These are phyloP conservation scores for Kazachstania africana DNA, from an alignment of 805 yeast species.

Conservation along the genomic window DNA sequence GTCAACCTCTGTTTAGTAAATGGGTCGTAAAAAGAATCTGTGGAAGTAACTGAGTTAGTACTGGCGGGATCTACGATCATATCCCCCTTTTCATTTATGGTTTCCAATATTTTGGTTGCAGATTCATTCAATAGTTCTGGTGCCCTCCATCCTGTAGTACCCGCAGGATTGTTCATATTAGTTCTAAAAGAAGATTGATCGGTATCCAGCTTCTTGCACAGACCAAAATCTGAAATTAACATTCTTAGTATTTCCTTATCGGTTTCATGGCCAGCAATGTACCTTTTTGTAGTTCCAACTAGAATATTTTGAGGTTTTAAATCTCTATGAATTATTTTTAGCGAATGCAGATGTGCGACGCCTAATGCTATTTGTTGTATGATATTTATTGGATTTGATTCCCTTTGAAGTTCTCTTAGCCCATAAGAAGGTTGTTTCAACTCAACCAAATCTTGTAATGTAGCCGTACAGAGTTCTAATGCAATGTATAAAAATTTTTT, in stretches of 20 bases:
- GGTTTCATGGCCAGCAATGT: constrained; percentile 9
- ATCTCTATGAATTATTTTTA: constrained; percentile 90
- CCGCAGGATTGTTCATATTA: constrained; percentile 78
- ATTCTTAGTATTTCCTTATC: constrained; percentile 43
- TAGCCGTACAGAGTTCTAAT: constrained; percentile 78
- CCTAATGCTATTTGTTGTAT: constrained; percentile 76
- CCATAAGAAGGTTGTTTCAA: constrained; percentile 28
- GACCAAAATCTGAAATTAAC: constrained; percentile 88
- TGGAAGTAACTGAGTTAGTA: constrained; percentile 4
- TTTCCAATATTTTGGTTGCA: constrained; percentile 2
- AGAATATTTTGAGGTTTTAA: constrained; percentile 89
- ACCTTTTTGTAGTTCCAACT: constrained; percentile 57
- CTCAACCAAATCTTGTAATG: constrained; percentile 77
- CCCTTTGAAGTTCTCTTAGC: constrained; percentile 28
- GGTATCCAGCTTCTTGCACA: constrained; percentile 81
- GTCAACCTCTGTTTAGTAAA: constrained; percentile 53
- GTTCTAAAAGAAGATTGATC: constrained; percentile 92
- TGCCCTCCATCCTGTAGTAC: constrained; percentile 98
- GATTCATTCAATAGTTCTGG: constrained; percentile 56
- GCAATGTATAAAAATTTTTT: constrained; percentile 89
- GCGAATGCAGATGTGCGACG: constrained; percentile 70
- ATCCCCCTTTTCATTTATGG: constrained; percentile 22
- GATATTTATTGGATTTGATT: constrained; percentile 37
- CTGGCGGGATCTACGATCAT: constrained; percentile 15
- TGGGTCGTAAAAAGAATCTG: constrained; percentile 26